These are phyloP conservation scores for Blastomyces silverae DNA, from an alignment of 2,329 filamentous ascomycete species.

Conservation along the genomic window DNA sequence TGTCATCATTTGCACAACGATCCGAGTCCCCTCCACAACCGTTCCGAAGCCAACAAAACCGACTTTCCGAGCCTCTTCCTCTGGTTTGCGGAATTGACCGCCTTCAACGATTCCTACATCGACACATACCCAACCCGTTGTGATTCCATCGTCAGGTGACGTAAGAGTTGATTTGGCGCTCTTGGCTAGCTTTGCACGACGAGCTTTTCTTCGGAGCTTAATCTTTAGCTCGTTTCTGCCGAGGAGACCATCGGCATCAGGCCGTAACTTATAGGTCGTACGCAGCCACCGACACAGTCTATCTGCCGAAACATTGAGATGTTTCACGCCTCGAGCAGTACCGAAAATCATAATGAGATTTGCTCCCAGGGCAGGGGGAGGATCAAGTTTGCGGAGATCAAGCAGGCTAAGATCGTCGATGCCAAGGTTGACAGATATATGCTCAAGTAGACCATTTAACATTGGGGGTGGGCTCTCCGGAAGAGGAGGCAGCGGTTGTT, in stretches of 20 bases:
- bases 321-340: conserved; percentile 84
- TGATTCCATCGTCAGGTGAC: conserved; percentile 73
- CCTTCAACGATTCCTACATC: conserved; percentile 68
- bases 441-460: conserved; percentile 64
- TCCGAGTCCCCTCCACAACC: conserved; percentile 49
- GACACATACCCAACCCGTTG: conserved; percentile 93
- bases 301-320: conserved; percentile 85
- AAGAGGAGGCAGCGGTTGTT: conserved; percentile 55
- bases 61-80: conserved; percentile 11
- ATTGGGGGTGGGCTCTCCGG: conserved; percentile 66
- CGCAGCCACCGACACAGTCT: conserved; percentile 82
- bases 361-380: conserved; percentile 76
- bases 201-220: conserved; percentile 71
- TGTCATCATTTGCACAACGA: conserved; percentile 66
- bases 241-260: conserved; percentile 78
- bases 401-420: conserved; percentile 73
- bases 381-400: conserved; percentile 77
- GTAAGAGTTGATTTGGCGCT: conserved; percentile 53
- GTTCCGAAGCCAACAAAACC: conserved; percentile 70
- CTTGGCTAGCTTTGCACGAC: conserved; percentile 72
- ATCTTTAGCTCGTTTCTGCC: conserved; percentile 87
- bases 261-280: conserved; percentile 61
- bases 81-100: conserved; percentile 31
- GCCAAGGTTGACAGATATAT: conserved; percentile 76
- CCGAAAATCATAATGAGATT: conserved; percentile 90